Evolutionary conservation across 345 rosid genomes (phyloP), one percentile per base, ranked within the genome.

Genomic region (Lenwebbia sp.): DNA sequence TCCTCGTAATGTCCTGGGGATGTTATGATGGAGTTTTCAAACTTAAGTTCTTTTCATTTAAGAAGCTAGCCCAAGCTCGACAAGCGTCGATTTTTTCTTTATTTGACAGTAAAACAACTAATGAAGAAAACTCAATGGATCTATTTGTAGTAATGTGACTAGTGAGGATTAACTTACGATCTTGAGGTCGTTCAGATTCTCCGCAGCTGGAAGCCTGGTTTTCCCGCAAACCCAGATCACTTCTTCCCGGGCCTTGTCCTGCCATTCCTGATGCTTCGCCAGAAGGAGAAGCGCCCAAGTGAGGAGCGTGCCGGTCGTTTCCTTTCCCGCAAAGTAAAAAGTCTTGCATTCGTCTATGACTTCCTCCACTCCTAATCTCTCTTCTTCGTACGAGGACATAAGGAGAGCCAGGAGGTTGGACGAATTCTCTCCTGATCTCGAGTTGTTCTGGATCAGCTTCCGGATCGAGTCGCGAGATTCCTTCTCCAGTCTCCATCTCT

Each of bases 291-390:
- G 88, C 0, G 92, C 92, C 96, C 96, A 95, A 21, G 96, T 93
- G 88, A 97, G 87, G 49, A 93, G 93, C 41, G 92, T 90, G 54
- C 92, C 98, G 3, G 95, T 90, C 19, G 98, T 97, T 88, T 97
- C 98, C 51, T 96, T 95, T 54, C 97, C 99, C 13, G 98, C 97
- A 78, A 96, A 94, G 88, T 96, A 96, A 86, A 97, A 94, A 11
- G 97, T 96, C 88, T 97, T 94, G 92, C 97, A 94, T 87, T 97
- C 98, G 41, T 96, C 95, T 84, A 96, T 93, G 54, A 97, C 91
- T 84, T 96, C 96, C 87, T 94, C 96, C 25, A 90, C 88, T 17
- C 87, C 91, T 76, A 95, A 87, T 44, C 56, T 93, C 89, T 95
- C 96, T 85, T 95, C 97, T 87, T 88, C 78, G 47, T 91, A 90